These are phyloP conservation scores for Melastoma candidum DNA, from an alignment of 441 rosid genomes.

Conservation along the genomic window DNA sequence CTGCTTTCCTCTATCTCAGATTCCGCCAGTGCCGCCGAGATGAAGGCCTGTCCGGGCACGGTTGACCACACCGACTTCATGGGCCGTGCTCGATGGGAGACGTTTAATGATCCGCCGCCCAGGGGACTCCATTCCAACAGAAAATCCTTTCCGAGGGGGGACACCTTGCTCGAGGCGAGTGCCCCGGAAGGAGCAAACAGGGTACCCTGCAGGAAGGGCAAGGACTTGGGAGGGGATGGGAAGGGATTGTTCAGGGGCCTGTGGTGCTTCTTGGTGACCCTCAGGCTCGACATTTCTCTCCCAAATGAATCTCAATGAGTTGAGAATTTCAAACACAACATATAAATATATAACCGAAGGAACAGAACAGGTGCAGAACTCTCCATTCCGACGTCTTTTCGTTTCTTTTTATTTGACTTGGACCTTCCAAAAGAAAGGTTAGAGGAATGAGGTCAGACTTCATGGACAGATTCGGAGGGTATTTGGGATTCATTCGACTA, in stretches of 20 bases:
- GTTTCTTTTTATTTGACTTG: too few relatives aligned
- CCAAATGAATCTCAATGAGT: too few relatives aligned
- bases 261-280: constrained; percentile 43
- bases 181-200: constrained; percentile 25
- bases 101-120: constrained; percentile 36
- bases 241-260: constrained; percentile 56
- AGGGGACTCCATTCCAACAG: constrained; percentile 39
- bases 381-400: too few relatives aligned
- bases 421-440: too few relatives aligned
- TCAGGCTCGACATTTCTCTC: constrained; percentile 30
- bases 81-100: constrained; percentile 36
- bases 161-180: constrained; percentile 20
- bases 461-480: too few relatives aligned
- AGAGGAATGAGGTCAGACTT: too few relatives aligned
- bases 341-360: too few relatives aligned
- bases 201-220: constrained; percentile 37
- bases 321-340: too few relatives aligned
- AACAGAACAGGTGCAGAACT: too few relatives aligned
- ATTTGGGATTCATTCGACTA: too few relatives aligned
- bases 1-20: constrained; percentile 66
- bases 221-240: constrained; percentile 35
- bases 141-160: constrained; percentile 40
- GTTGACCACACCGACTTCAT: constrained; percentile 44
- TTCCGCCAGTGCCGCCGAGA: constrained; percentile 45
- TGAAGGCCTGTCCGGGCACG: constrained; percentile 43